These are phyloP conservation scores for Citeromyces matritensis DNA, from an alignment of 805 yeast genomes.

Conservation along the genomic window DNA sequence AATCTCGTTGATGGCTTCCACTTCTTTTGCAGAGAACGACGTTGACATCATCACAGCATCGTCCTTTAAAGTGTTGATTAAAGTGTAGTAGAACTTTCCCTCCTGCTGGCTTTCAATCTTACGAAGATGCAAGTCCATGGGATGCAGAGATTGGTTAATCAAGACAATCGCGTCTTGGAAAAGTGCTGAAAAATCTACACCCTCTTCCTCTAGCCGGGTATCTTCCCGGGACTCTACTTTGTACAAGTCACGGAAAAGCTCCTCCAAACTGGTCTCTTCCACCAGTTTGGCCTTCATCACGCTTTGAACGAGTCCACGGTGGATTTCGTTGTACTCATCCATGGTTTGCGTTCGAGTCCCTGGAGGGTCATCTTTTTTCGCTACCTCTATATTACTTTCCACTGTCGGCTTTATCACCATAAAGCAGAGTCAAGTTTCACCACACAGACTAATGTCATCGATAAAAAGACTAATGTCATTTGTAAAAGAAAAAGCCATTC, in stretches of 20 bases:
- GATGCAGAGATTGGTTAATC: constrained; percentile 14
- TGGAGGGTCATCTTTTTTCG: no score
- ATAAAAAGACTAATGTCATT: no score
- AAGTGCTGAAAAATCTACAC: constrained; percentile 2
- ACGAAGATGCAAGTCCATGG: constrained; percentile 26
- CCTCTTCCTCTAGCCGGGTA: constrained; percentile 1
- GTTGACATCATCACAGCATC: constrained; percentile 21
- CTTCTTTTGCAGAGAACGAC: constrained; percentile 18
- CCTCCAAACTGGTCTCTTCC: background rate
- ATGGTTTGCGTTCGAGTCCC: background rate
- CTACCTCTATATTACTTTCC: no score
- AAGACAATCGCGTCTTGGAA: constrained; percentile 4
- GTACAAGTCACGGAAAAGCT: background rate
- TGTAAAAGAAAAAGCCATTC: no score
- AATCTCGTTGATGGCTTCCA: constrained; percentile 28
- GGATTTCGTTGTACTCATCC: constrained; percentile 2
- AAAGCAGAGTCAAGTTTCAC: no score
- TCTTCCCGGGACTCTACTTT: constrained; percentile 1
- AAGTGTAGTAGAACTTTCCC: constrained; percentile 16
- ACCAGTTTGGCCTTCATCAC: constrained; percentile 2
- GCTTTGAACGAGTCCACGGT: constrained; percentile 3
- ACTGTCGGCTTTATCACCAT: no score
- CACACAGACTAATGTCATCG: no score
- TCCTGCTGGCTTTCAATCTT: constrained; percentile 19
- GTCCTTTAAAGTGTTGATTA: constrained; percentile 24